Conservation (phyloP, 2,329 filamentous ascomycete genomes). For the Podosphaera xanthii region DNA sequence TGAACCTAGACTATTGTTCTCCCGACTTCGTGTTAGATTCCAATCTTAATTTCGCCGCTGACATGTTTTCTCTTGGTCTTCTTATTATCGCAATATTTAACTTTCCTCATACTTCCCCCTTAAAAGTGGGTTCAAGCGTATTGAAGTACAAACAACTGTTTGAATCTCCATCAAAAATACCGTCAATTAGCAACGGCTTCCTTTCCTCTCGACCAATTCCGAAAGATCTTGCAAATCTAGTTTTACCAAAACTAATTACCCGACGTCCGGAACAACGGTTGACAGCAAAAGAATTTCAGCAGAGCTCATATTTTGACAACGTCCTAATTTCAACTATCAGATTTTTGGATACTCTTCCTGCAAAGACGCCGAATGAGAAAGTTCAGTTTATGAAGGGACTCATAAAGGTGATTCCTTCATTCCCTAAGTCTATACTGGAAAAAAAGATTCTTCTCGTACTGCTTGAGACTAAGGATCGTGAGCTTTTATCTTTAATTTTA, state of each 20-base stretch:
- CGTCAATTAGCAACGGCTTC: constrained; percentile 64
- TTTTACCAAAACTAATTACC: constrained; percentile 71
- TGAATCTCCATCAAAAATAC: constrained; percentile 52
- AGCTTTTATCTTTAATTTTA: constrained; percentile 62
- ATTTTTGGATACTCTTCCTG: constrained; percentile 75
- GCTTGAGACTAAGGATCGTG: constrained; percentile 77
- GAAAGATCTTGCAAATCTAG: constrained; percentile 48
- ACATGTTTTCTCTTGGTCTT: constrained; percentile 85
- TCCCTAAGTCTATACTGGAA: constrained; percentile 80
- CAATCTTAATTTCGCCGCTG: constrained; percentile 60
- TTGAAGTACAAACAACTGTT: constrained; percentile 74
- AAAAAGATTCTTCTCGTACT: constrained; percentile 81
- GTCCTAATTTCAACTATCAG: constrained; percentile 89
- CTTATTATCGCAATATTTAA: constrained; percentile 82
- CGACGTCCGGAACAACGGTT: constrained; percentile 69
- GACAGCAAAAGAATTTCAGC: constrained; percentile 75
- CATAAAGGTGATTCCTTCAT: constrained; percentile 68
- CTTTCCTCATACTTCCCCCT: constrained; percentile 69
- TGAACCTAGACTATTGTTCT: constrained; percentile 81
- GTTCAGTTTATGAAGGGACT: constrained; percentile 76
- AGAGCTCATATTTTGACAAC: constrained; percentile 93
- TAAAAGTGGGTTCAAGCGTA: constrained; percentile 60
- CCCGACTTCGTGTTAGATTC: constrained; percentile 88
- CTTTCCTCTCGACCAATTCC: constrained; percentile 60
- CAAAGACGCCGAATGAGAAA: constrained; percentile 82